Evolutionary conservation across 495 filamentous ascomycete genomes (phyloP).

Genomic region (Achaetomiella virescens): DNA sequence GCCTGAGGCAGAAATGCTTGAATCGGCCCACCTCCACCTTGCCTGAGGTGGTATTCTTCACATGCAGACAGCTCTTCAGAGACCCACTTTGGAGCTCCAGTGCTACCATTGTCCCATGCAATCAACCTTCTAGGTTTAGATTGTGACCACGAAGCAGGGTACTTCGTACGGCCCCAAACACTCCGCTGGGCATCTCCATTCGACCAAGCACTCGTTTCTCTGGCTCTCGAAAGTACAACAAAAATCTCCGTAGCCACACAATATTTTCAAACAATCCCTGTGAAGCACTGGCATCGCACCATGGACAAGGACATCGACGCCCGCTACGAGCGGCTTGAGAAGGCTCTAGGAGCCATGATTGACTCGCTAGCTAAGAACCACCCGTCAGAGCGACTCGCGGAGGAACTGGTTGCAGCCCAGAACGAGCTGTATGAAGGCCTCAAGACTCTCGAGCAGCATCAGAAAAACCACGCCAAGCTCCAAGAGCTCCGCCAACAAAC

Average conservation of each 20-base stretch:
- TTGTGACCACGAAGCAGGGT: too few species aligned
- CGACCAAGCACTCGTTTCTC: too few species aligned
- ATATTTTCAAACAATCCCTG: not conserved
- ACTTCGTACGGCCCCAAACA: too few species aligned
- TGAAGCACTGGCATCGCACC: not conserved
- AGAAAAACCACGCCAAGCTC: constrained; percentile 59
- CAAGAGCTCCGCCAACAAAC: constrained; percentile 54
- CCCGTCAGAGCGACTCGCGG: constrained; percentile 56
- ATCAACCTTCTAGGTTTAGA: too few species aligned
- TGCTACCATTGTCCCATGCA: too few species aligned
- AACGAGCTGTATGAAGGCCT: constrained; percentile 54
- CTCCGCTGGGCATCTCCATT: too few species aligned
- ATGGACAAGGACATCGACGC: constrained; percentile 57
- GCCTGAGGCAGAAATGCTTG: constrained; percentile 20
- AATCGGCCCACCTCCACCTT: not conserved
- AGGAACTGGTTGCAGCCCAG: constrained; percentile 63
- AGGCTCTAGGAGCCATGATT: constrained; percentile 57
- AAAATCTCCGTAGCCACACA: too few species aligned
- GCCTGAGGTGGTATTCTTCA: constrained; percentile 6
- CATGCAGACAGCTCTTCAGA: not conserved
- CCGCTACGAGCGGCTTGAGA: constrained; percentile 63
- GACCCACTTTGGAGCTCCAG: too few species aligned
- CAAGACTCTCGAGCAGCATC: constrained; percentile 59
- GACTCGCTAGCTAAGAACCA: constrained; percentile 75
- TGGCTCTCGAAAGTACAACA: too few species aligned